Base-by-base conservation (phyloP, 768 basidiomycete genomes). In the Agaricus sinodeliciosus region DNA sequence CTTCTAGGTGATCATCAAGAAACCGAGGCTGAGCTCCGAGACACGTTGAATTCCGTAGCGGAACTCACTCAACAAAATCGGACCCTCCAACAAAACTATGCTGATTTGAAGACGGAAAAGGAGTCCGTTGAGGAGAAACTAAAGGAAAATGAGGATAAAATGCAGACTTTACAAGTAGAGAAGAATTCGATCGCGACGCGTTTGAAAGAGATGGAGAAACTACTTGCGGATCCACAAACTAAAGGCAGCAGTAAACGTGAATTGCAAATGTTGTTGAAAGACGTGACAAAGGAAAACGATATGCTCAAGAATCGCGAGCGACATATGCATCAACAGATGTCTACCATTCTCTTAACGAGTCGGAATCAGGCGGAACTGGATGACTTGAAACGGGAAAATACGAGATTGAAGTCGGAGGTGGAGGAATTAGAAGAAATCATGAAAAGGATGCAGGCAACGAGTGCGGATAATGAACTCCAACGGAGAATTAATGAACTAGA, bases 201-300 rank as follows among this genome's bases (percentile, higher is more conserved):
- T 12, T 55, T 69, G 1, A 43, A 57, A 8, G 69, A 68, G 25
- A 68, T 74, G 63, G 63, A 61, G 51, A 64, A 59, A 19, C 57
- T 64, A 6, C 64, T 73, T 52, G 60, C 60, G n/a, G 44, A 62
- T 58, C 53, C 66, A 58, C 8, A 59, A 34, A 48, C 16, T 4
- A 60, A 58, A 22, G 48, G 57, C 28, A 58, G 64, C 1, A 70
- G 65, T 51, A 61, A 63, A 37, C 61, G 65, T 22, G 70, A 73
- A 51, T 48, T 72, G 55, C 65, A 65, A 48, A 63, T 75, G 13
- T 54, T 73, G 31, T 62, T 75, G 55, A 58, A 59, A 16, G 71
- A 73, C 48, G 65, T 72, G 18, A 73, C 73, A 9, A 63, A 63
- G 48, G 72, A 75, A 61, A 75, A 75, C 48, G 70, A 75, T 48